phyloP scores from a whole-genome alignment of 1,284 basidiomycete species.

The Boletus subluridellus region DNA sequence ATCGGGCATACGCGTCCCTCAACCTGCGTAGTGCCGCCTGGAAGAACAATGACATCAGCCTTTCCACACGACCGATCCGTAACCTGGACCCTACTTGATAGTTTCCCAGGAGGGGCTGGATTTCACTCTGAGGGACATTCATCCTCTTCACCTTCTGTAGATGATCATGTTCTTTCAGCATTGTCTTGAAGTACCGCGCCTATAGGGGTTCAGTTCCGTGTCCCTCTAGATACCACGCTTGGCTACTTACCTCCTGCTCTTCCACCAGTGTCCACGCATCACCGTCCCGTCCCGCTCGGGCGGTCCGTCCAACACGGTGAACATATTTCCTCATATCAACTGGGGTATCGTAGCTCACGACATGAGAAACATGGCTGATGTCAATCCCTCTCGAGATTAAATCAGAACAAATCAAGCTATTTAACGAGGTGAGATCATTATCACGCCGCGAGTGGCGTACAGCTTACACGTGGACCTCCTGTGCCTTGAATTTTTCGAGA shows the following conservation, averaged over 20 bases:
- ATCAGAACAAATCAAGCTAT: constrained; percentile 90
- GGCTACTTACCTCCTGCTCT: constrained; percentile 75
- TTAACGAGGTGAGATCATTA: constrained; percentile 12
- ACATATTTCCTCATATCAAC: constrained; percentile 98
- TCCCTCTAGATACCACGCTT: not conserved
- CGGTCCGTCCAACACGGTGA: constrained; percentile 93
- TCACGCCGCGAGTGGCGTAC: not conserved
- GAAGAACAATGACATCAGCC: constrained; percentile 3
- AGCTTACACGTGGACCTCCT: constrained; percentile 79
- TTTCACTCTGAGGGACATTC: constrained; percentile 63
- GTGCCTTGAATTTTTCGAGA: constrained; percentile 76
- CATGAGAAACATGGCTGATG: constrained; percentile 86
- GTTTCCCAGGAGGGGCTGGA: constrained; percentile 51
- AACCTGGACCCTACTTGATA: constrained; percentile 57
- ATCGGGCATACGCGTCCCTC: constrained; percentile 37
- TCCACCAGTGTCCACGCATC: constrained; percentile 94
- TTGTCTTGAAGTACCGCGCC: constrained; percentile 86
- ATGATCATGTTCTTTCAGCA: constrained; percentile 77
- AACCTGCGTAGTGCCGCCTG: constrained; percentile 39
- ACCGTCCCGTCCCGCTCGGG: constrained; percentile 83
- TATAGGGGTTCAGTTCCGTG: constrained; percentile 29
- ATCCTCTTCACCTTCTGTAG: constrained; percentile 70
- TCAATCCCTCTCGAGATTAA: constrained; percentile 97
- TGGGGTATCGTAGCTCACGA: constrained; percentile 92
- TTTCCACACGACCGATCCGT: not conserved